These are phyloP conservation scores for Westerdykella ornata DNA, from an alignment of 2,329 filamentous ascomycete species.

Conservation along the genomic window DNA sequence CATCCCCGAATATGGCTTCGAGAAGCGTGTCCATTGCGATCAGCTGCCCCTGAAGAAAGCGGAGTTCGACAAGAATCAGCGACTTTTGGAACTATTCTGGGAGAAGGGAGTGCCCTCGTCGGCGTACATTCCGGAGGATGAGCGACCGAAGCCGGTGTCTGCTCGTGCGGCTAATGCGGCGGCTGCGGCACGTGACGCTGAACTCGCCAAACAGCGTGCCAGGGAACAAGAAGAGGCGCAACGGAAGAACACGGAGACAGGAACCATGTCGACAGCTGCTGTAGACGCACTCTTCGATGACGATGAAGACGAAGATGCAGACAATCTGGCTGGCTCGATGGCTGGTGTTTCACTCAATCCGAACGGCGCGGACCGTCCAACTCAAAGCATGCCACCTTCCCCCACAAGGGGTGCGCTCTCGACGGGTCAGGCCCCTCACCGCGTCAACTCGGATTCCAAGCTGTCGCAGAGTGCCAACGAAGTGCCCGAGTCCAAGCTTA, in stretches of 20 bases:
- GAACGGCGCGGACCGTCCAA: constrained; percentile 65
- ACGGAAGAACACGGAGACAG: constrained; percentile 88
- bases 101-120: constrained; percentile 98
- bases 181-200: constrained; percentile 70
- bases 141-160: constrained; percentile 76
- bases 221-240: constrained; percentile 87
- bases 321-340: constrained; percentile 84
- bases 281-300: constrained; percentile 95
- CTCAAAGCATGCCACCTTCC: constrained; percentile 90
- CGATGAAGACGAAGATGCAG: constrained; percentile 73
- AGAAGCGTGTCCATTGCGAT: constrained; percentile 98
- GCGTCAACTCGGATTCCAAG: constrained; percentile 91
- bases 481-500: constrained; percentile 69
- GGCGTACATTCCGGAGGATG: constrained; percentile 92
- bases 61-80: constrained; percentile 95
- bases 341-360: constrained; percentile 77
- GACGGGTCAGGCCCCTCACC: constrained; percentile 64
- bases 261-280: constrained; percentile 87
- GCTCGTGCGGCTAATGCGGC: constrained; percentile 69
- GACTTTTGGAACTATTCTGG: constrained; percentile 95
- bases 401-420: constrained; percentile 68
- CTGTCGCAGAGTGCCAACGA: constrained; percentile 62
- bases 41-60: constrained; percentile 97
- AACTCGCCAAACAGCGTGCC: constrained; percentile 71
- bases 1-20: constrained; percentile 96